phyloP scores from a whole-genome alignment of 805 yeast species.

The Torulaspora franciscae region DNA sequence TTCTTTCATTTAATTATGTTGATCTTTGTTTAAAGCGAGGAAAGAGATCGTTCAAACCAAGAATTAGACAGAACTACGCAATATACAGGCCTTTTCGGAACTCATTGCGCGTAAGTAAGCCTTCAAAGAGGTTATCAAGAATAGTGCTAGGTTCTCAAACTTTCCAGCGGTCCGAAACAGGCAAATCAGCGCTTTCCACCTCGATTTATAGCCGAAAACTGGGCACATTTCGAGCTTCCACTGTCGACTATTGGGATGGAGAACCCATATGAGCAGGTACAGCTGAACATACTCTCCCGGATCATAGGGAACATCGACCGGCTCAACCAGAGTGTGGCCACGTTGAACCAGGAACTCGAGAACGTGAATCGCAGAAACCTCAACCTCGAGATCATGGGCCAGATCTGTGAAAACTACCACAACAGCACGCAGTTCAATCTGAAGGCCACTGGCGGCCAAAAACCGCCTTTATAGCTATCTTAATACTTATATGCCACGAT shows the following conservation, averaged over 20 bases:
- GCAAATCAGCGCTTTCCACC: neutral
- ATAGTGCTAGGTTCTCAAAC: neutral
- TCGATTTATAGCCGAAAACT: too few species aligned
- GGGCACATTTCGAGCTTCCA: neutral
- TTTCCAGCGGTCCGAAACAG: neutral
- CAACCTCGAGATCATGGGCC: slow-evolving; percentile 65
- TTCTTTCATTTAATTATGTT: slow-evolving; percentile 2
- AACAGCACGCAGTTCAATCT: slow-evolving; percentile 66
- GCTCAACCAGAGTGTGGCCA: slow-evolving; percentile 63
- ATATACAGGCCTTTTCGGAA: neutral
- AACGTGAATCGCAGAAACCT: slow-evolving; percentile 61
- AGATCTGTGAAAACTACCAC: slow-evolving; percentile 74
- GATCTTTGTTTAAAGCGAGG: neutral
- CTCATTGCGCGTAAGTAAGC: neutral
- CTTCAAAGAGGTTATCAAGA: neutral
- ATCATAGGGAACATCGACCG: slow-evolving; percentile 74
- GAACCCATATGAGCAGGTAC: slow-evolving; percentile 81
- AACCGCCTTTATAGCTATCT: slow-evolving; percentile 23
- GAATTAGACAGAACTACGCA: neutral
- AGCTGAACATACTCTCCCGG: slow-evolving; percentile 66
- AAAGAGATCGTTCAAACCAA: neutral
- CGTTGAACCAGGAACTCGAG: slow-evolving; percentile 56
- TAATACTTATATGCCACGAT: slow-evolving; percentile 1
- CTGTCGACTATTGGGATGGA: slow-evolving; percentile 51
- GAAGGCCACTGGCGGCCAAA: slow-evolving; percentile 56